phyloP scores from a whole-genome alignment of 495 filamentous ascomycete genomes.

The Penicilliopsis zonata region DNA sequence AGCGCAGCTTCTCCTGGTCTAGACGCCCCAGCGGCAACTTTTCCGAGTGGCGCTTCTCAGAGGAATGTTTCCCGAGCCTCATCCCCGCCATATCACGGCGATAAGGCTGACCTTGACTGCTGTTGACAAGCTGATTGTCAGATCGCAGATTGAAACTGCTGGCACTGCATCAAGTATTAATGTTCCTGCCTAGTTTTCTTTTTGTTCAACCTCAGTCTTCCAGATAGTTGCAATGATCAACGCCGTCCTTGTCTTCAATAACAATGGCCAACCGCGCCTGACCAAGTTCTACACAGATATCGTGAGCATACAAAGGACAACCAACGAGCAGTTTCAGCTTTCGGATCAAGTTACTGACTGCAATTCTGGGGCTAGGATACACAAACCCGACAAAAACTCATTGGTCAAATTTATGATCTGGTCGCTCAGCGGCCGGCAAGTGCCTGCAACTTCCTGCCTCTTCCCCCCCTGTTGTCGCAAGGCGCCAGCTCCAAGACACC shows the following conservation, averaged over 20 bases:
- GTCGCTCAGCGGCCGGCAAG: slow-evolving; percentile 76
- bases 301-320: slow-evolving; percentile 47
- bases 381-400: slow-evolving; percentile 87
- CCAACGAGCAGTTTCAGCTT: neutral
- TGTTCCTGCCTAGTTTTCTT: too few relatives aligned
- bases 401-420: slow-evolving; percentile 95
- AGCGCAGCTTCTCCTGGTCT: too few relatives aligned
- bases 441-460: slow-evolving; percentile 93
- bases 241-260: slow-evolving; percentile 97
- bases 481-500: slow-evolving; percentile 43
- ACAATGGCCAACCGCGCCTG: slow-evolving; percentile 86
- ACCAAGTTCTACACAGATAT: slow-evolving; percentile 99
- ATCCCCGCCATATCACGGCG: neutral
- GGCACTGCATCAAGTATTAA: neutral
- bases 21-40: too few relatives aligned
- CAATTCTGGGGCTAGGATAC: slow-evolving; percentile 53
- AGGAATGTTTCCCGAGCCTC: neutral
- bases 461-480: slow-evolving; percentile 54
- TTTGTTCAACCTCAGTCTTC: too few relatives aligned
- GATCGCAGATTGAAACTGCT: too few relatives aligned
- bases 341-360: neutral
- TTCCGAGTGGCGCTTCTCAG: neutral
- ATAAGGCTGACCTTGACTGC: neutral
- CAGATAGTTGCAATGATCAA: slow-evolving; percentile 71
- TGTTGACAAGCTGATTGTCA: neutral